These are phyloP conservation scores for Mortierella sp. DNA, from an alignment of 371 early-diverging fungal genomes.

Conservation along the genomic window DNA sequence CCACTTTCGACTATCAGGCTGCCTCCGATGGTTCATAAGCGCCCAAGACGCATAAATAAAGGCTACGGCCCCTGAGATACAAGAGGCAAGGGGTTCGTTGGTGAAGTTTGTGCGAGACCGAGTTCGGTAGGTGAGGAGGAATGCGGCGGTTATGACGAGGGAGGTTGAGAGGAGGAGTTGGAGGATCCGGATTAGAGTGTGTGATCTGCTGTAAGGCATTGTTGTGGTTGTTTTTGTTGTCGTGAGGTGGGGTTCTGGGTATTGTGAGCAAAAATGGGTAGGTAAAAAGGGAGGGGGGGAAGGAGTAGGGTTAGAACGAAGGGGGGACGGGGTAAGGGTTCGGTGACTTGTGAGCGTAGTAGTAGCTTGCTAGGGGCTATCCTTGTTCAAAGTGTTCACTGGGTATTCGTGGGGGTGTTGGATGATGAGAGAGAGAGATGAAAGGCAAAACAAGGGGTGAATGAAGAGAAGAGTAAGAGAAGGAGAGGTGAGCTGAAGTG, in stretches of 20 bases:
- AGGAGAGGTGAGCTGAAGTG: background rate
- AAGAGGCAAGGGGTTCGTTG: slow-evolving; percentile 37
- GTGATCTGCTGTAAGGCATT: slow-evolving; percentile 31
- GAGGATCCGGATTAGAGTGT: slow-evolving; percentile 28
- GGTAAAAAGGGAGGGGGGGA: background rate
- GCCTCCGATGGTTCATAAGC: slow-evolving; percentile 30
- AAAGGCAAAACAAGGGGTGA: background rate
- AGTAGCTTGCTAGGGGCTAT: background rate
- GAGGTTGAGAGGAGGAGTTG: slow-evolving; percentile 35
- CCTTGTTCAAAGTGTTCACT: background rate
- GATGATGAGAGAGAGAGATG: background rate
- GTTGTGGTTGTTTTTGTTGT: background rate
- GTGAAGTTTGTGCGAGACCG: slow-evolving; percentile 36
- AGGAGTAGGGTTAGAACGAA: background rate
- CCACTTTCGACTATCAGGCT: slow-evolving; percentile 32
- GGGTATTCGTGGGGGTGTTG: background rate
- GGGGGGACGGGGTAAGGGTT: background rate
- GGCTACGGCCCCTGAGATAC: slow-evolving; percentile 40
- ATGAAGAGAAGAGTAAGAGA: background rate
- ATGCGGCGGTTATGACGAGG: slow-evolving; percentile 34
- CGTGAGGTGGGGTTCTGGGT: background rate
- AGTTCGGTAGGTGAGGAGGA: slow-evolving; percentile 46
- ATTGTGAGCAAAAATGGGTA: background rate
- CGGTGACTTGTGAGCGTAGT: slow-evolving; percentile 2
- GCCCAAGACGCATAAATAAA: slow-evolving; percentile 49